Evolutionary conservation across 1,139 yeast genomes (phyloP), one percentile per base, ranked within the genome.

Genomic region (Protomyces arabidopsidicola): DNA sequence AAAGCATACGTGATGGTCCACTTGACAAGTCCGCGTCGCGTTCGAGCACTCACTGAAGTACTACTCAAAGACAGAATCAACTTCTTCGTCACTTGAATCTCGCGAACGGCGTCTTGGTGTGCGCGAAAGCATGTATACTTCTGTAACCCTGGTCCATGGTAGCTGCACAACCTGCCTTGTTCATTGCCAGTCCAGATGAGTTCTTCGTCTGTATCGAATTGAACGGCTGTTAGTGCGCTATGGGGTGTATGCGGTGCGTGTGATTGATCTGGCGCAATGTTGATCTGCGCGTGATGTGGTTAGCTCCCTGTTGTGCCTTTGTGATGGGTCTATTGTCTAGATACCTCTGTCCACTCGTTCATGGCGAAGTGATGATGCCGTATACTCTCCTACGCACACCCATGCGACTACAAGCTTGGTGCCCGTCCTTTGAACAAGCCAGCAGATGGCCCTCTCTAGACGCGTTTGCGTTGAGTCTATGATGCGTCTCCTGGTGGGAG

Each of bases 141-240:
- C 14, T 73, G 73, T 31, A 80, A 69, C 2, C 72, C 72, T n/a
- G 74, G 74, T 2, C 77, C 78, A 65, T 77, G 78, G 67, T 77
- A 82, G 0, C 85, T 80, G 0, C 81, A 76, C 14, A 82, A 73
- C 61, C 76, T 75, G 8, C 86, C 86, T 45, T 72, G 74, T 10
- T 80, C 76, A 72, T 88, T 93, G n/a, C 96, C 97, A 3, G 86
- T 80, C 98, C 98, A 93, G 2, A 91, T 73, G 54, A 91, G 77
- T 70, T 90, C 93, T 66, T 85, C 83, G 24, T 81, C 76, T 55
- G 81, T 81, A 74, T 93, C 98, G 73, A 90, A 90, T 31, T 77
- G 72, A 35, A 84, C 69, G n/a, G 83, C 70, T 34, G 57, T 36
- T 53, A 38, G 22, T 16, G 55, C 36, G 12, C 39, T 31, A 6